Evolutionary conservation across 192 early-diverging fungal species (phyloP), one percentile per base, ranked within the genome.

Genomic region (Coemansia sp.): DNA sequence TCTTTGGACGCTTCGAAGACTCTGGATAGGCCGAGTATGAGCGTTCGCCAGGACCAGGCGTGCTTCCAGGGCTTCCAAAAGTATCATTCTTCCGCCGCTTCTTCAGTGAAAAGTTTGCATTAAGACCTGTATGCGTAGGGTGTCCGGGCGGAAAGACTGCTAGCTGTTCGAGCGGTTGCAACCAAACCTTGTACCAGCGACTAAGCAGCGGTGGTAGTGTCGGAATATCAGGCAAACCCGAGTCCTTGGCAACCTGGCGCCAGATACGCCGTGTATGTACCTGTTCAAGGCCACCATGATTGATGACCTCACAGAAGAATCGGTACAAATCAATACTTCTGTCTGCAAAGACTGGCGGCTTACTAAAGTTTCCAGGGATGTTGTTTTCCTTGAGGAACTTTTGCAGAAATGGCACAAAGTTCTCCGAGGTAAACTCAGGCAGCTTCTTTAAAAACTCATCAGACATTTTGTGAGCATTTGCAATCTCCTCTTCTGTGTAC

Each of bases 161-260:
- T 28, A 72, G 62, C 69, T 81, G 78, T 57, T 81, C 78, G 6
- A 81, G 69, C 12, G 78, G 73, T 63, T 72, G 78, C 50, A 81
- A 44, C 78, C 78, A 81, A 12, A 68, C 69, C 56, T 81, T 81
- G 54, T 81, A 81, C 78, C 78, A 81, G 47, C 78, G 73, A 31
- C 78, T 76, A 34, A 81, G 78, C 50, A 81, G 53, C 12, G 78
- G 78, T 24, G 78, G 78, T 49, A 76, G 62, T 24, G 78, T 75
- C 44, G 68, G 51, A 4, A 72, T 66, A 27, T 81, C 78, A 0
- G 78, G 73, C 14, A 81, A 56, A 9, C 73, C 78, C 10, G 69
- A 67, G n/a, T 76, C 78, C 41, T 67, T 64, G 32, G 78, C 78
- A 7, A 81, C 69, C 54, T 75, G 72, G 4, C 78, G 78, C 78